Percentiles rank a stretch among this genome's conserved stretches.
Evolutionary conservation across 78 protist species (phyloP).

Genomic region (Diacronema lutheri): DNA sequence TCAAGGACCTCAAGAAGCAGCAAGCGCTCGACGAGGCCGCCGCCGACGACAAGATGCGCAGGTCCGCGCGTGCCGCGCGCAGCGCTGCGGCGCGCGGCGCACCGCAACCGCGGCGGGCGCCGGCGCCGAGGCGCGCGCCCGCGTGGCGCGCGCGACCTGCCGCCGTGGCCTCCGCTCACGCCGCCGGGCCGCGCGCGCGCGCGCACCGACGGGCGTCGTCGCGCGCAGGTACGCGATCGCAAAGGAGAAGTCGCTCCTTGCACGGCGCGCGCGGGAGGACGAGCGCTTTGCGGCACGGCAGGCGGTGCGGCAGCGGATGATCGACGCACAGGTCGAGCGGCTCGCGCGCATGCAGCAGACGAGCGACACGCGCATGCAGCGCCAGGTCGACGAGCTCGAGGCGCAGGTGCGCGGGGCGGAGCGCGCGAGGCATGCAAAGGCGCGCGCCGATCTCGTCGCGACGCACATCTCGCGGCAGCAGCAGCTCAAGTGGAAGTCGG

Average conservation of each 20-base stretch:
- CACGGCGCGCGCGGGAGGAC: slow-evolving; percentile 8
- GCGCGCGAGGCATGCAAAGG: not conserved
- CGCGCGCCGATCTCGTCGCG: not conserved
- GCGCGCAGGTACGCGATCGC: not conserved
- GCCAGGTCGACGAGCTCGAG: no score
- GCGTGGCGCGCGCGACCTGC: no score
- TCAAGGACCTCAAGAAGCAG: not conserved
- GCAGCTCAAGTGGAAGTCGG: slow-evolving; percentile 9
- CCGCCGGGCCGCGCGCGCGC: not conserved
- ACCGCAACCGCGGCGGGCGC: no score
- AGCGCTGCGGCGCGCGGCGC: no score
- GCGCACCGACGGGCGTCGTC: not conserved
- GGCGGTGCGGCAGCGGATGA: no score
- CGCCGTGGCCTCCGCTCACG: no score
- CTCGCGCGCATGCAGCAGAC: no score
- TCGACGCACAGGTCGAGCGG: no score
- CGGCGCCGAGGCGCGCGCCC: no score
- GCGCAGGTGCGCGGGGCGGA: no score
- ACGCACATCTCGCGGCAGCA: slow-evolving; percentile 13
- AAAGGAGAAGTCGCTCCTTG: not conserved
- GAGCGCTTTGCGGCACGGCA: not conserved
- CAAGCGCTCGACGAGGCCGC: not conserved
- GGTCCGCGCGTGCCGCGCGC: no score
- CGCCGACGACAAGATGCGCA: not conserved
- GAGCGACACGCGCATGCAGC: no score